phyloP scores from a whole-genome alignment of 2,329 filamentous ascomycete genomes.

The Madurella mycetomatis region DNA sequence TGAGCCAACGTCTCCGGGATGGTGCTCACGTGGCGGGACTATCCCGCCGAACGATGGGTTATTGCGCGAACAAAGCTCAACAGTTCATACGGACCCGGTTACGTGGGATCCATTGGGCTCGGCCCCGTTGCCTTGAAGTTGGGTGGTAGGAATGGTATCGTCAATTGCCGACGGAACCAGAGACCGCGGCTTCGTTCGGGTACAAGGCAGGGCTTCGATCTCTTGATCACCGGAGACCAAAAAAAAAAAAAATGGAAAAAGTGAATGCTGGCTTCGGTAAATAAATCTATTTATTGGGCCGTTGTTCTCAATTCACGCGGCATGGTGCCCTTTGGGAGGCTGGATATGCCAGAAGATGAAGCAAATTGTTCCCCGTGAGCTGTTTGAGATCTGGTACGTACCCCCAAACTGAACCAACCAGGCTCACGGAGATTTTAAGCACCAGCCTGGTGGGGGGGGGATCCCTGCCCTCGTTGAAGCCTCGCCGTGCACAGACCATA shows the following conservation, averaged over 20 bases:
- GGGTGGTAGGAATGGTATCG: too few relatives aligned
- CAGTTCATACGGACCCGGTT: not conserved
- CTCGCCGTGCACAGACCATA: slow-evolving; percentile 15
- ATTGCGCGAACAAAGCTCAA: not conserved
- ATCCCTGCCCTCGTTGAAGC: slow-evolving; percentile 1
- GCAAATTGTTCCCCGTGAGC: not conserved
- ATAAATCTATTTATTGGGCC: not conserved
- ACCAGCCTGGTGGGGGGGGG: not conserved
- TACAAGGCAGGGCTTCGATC: too few relatives aligned
- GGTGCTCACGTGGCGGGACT: not conserved
- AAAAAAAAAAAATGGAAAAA: not conserved
- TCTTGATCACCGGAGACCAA: not conserved
- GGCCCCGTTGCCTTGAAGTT: not conserved
- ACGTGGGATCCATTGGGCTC: not conserved
- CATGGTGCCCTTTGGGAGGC: not conserved
- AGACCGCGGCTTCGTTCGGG: too few relatives aligned
- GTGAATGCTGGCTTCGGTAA: not conserved
- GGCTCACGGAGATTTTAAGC: not conserved
- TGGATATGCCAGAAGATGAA: not conserved
- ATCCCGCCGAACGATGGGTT: not conserved
- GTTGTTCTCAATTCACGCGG: not conserved
- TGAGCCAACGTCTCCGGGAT: not conserved
- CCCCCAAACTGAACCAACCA: not conserved
- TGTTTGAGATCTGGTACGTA: not conserved
- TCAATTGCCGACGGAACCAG: too few relatives aligned